Evolutionary conservation across 345 rosid species (phyloP), one percentile per base, ranked within the genome.

Genomic region (Turritis glabra): DNA sequence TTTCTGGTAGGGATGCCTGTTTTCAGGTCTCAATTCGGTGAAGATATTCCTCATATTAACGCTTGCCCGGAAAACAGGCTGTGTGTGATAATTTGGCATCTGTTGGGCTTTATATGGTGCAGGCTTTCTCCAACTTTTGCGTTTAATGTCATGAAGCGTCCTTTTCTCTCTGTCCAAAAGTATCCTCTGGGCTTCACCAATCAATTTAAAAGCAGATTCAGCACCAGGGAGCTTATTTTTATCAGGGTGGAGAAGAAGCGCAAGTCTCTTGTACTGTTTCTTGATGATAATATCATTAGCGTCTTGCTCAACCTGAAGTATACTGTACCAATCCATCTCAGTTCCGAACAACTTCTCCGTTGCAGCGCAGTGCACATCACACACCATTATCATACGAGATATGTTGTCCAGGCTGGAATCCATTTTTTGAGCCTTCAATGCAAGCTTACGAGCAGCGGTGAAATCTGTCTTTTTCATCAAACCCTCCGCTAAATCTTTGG

Each of bases 171-270:
- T 78, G 79, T 95, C 98, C 78, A 87, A 83, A 63, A 95, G 99
- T 33, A 88, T 81, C 72, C 87, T 88, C 66, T 92, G 98, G 21
- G 99, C 99, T 80, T 95, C 96, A 53, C 91, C 96, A 63, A 95
- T 84, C 76, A 95, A 73, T 83, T 95, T 92, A 76, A 92, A 95
- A 58, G 99, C 99, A 69, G 94, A 78, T 74, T 95, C 99, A 3
- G 98, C 96, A 56, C 99, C 97, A 2, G 97, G 89, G 54, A 90
- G 82, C 84, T 90, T 90, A 67, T 95, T 95, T 78, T 95, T 95
- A 77, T 95, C 98, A 3, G 98, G 99, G 74, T 95, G 99, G 74
- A 95, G 98, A 56, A 73, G 82, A 53, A 95, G 92, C 46, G 99
- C 98, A 57, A 86, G 85, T 82, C 86, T 92, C 72, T 76, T 84